phyloP scores from a whole-genome alignment of 176 grass and related monocot genomes.

The Alloteropsis semialata region DNA sequence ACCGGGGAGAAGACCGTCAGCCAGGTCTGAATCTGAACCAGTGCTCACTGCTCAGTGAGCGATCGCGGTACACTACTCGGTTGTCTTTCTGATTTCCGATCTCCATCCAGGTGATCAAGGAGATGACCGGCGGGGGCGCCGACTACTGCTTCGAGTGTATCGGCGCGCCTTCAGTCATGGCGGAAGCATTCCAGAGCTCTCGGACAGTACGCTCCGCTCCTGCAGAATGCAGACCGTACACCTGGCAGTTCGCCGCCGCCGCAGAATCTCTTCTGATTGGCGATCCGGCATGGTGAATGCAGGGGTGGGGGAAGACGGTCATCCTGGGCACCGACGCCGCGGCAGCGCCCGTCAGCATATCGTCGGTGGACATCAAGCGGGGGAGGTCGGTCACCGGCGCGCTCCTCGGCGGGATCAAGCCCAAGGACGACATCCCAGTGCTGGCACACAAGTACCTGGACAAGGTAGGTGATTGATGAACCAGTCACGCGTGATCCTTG shows the following conservation, averaged over 20 bases:
- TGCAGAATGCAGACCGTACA: too few species aligned
- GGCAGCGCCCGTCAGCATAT: conserved; percentile 4
- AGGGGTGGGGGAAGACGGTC: conserved; percentile 71
- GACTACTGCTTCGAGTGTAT: conserved; percentile 69
- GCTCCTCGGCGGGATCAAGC: conserved; percentile 52
- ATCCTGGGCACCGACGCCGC: conserved; percentile 25
- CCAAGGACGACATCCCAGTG: conserved; percentile 51
- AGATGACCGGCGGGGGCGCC: conserved; percentile 51
- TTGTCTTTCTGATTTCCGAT: too few species aligned
- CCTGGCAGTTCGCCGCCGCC: too few species aligned
- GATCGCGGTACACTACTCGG: too few species aligned
- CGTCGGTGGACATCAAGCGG: neutral
- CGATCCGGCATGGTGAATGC: too few species aligned
- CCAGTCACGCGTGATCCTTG: too few species aligned
- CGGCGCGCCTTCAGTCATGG: conserved; percentile 34
- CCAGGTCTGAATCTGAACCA: conserved; percentile 15
- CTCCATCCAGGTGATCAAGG: conserved; percentile 33
- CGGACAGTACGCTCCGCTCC: conserved; percentile 5
- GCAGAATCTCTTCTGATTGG: too few species aligned
- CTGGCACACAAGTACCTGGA: conserved; percentile 39
- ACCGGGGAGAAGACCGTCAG: neutral
- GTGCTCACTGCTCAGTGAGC: too few species aligned
- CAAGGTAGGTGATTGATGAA: conserved; percentile 33
- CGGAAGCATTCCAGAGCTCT: conserved; percentile 48
- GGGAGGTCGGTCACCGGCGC: conserved; percentile 40